Conservation (phyloP, 345 rosid species). For the Gossypium raimondii region DNA sequence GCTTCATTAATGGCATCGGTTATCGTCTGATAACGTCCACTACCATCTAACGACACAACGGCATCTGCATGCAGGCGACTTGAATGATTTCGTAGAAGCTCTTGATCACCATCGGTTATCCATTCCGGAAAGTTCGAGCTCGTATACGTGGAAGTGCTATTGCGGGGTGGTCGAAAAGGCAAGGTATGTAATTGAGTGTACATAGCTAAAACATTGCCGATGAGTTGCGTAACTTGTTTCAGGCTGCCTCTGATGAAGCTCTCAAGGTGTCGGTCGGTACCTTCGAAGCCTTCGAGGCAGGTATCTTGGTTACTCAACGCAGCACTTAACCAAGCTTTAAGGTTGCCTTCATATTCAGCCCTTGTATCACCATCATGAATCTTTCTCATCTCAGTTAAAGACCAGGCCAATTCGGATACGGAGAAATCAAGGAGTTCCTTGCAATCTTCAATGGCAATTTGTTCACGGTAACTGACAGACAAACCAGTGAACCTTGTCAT, state of each 20-base stretch:
- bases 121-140: constrained; percentile 44
- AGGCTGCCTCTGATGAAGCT: constrained; percentile 60
- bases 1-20: constrained; percentile 66
- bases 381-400: constrained; percentile 62
- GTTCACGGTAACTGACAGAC: constrained; percentile 70
- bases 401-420: constrained; percentile 91
- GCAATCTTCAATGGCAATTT: constrained; percentile 81
- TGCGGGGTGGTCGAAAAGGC: constrained; percentile 54
- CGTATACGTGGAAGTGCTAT: constrained; percentile 14
- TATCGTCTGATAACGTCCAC: constrained; percentile 58
- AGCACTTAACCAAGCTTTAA: constrained; percentile 83
- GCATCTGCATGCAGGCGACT: constrained; percentile 35
- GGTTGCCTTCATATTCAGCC: constrained; percentile 49
- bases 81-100: constrained; percentile 32
- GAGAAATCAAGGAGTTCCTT: constrained; percentile 89
- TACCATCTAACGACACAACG: constrained; percentile 65
- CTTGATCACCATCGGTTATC: constrained; percentile 59
- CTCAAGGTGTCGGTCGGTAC: constrained; percentile 62
- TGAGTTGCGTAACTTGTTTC: constrained; percentile 76
- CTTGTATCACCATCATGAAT: constrained; percentile 47
- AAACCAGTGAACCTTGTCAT: constrained; percentile 53
- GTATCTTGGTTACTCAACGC: constrained; percentile 91
- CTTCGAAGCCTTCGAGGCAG: constrained; percentile 88
- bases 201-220: constrained; percentile 47
- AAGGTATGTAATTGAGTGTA: constrained; percentile 57